A percentile compares a stretch with the other conserved stretches of the same genome.
These are phyloP conservation scores for Staphylotrichum tortipilum DNA, from an alignment of 495 filamentous ascomycete genomes.

Conservation along the genomic window DNA sequence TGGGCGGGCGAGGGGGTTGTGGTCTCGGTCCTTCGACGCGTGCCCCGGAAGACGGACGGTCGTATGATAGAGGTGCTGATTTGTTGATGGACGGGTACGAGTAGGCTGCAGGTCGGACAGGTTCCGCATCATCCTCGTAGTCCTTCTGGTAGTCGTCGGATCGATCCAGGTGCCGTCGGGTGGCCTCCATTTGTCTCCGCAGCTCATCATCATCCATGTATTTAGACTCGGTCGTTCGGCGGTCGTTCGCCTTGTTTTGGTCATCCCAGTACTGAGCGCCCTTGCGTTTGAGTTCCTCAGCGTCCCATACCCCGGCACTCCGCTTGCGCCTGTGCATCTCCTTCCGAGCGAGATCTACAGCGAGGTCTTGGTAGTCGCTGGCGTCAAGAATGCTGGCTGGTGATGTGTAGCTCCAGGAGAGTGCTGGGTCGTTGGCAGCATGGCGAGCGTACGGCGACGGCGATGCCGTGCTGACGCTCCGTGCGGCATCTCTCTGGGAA, in stretches of 20 bases:
- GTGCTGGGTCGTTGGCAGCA: conserved; percentile 40
- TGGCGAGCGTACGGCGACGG: conserved; percentile 24
- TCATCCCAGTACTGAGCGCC: conserved; percentile 57
- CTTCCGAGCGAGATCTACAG: conserved; percentile 64
- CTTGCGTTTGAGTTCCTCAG: conserved; percentile 49
- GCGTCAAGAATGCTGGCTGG: conserved; percentile 49
- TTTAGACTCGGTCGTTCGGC: neutral
- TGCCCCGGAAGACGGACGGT: conserved; percentile 12
- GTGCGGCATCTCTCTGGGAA: conserved; percentile 2
- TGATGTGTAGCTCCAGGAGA: conserved; percentile 35
- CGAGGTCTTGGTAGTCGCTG: conserved; percentile 62
- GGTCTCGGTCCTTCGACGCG: conserved; percentile 9
- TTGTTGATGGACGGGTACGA: conserved; percentile 43
- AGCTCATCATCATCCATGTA: conserved; percentile 38
- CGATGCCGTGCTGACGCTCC: conserved; percentile 1
- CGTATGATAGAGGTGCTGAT: conserved; percentile 36
- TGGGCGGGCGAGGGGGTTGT: conserved; percentile 40
- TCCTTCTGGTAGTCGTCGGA: conserved; percentile 7
- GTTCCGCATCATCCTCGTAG: conserved; percentile 3
- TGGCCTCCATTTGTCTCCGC: conserved; percentile 41
- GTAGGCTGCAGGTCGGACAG: conserved; percentile 22
- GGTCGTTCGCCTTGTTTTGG: conserved; percentile 34
- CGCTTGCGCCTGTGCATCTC: conserved; percentile 64
- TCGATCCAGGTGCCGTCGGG: conserved; percentile 34
- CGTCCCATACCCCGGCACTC: conserved; percentile 44